Base-by-base conservation (phyloP, 2,329 filamentous ascomycete genomes). In the Dothidotthia symphoricarpi region DNA sequence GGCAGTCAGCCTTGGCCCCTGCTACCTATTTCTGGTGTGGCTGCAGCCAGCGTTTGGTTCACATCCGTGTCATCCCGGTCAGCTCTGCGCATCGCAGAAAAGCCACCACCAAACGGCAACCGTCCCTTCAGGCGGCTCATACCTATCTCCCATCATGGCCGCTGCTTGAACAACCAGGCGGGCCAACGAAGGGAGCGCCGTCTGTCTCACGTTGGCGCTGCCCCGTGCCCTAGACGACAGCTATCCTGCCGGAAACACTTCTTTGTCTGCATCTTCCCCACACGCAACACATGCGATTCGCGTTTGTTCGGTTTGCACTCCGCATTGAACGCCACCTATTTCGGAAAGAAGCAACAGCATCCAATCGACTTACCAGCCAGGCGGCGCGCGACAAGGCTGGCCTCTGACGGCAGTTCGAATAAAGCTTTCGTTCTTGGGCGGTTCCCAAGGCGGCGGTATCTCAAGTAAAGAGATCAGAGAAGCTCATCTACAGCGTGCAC, bases 1-100 rank as follows among this genome's bases (percentile, higher is more conserved):
- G 63, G 61, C 55, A 53, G 31, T 36, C 41, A 24, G 35, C 36
- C 41, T 34, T 33, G 51, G 40, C 44, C 53, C 50, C 40, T 52
- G 45, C 36, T 57, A 53, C 55, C 62, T 65, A 65, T 64, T 65
- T 55, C 55, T 60, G 62, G 61, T 47, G 62, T 64, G 62, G 62
- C 62, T 65, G 61, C 62, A 65, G 54, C 34, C 52, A 63, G 57
- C 56, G 55, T 63, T 59, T 9, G 64, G 63, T 57, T 42, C 26
- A 11, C 39, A 60, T 52, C 61, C 61, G 55, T 61, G 59, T 43
- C 43, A 28, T 43, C 61, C 61, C 56, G 60, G 59, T 43, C 43
- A 28, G 43, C 24, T 35, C 45, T 58, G 53, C 48, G 42, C 49
- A 57, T 52, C 47, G 53, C 47, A 49, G 39, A 45, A 48, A 55